These are phyloP conservation scores for Tylopilus orsonianus DNA, from an alignment of 1,284 basidiomycete species.

Conservation along the genomic window DNA sequence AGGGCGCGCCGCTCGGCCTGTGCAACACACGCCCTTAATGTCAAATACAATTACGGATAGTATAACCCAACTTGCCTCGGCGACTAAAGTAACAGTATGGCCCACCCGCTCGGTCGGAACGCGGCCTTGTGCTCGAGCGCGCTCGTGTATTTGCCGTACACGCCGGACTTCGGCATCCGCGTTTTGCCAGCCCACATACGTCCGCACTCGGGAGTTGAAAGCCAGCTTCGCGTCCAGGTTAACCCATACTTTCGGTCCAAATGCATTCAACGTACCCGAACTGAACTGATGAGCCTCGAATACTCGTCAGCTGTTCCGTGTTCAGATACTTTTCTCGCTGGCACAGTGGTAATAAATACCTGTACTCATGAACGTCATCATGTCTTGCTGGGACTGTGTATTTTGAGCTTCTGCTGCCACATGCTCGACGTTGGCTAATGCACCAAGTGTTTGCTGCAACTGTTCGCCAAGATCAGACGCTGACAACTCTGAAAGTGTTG, in stretches of 20 bases:
- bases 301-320: conserved; percentile 77
- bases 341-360: conserved; percentile 38
- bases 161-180: conserved; percentile 77
- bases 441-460: conserved; percentile 64
- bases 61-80: conserved; percentile 53
- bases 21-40: conserved; percentile 3
- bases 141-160: conserved; percentile 77
- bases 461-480: conserved; percentile 75
- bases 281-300: conserved; percentile 85
- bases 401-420: conserved; percentile 71
- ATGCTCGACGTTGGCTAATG: conserved; percentile 71
- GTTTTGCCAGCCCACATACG: conserved; percentile 78
- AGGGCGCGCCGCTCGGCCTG: conserved; percentile 79
- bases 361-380: conserved; percentile 75
- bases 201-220: conserved; percentile 83
- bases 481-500: conserved; percentile 64
- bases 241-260: neutral
- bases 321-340: conserved; percentile 17
- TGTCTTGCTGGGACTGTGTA: conserved; percentile 75
- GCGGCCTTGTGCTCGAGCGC: conserved; percentile 71
- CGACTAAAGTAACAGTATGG: conserved; percentile 70
- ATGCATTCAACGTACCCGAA: conserved; percentile 55
- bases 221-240: conserved; percentile 56
- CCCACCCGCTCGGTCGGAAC: conserved; percentile 66
- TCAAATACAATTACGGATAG: neutral